A percentile compares a stretch with the other conserved stretches of the same genome.
These are phyloP conservation scores for Coprinellus aureogranulatus DNA, from an alignment of 768 basidiomycete genomes.

Conservation along the genomic window DNA sequence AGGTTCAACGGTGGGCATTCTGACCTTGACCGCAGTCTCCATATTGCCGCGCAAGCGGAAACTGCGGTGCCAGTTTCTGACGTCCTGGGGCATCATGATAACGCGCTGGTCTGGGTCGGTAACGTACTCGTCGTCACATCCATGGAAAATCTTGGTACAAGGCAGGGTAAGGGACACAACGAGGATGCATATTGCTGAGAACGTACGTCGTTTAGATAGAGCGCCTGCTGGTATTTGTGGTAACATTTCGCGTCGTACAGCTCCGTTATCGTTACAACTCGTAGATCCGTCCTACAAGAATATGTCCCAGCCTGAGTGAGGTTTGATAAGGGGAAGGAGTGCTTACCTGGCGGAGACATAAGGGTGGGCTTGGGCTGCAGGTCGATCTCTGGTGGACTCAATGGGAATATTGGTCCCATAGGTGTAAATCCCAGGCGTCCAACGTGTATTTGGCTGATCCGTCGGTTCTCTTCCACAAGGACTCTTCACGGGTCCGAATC, in stretches of 20 bases:
- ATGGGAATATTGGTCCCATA: background rate
- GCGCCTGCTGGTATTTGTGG: too few species aligned
- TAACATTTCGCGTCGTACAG: slow-evolving; percentile 20
- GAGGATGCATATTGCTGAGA: too few species aligned
- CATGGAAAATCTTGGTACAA: too few species aligned
- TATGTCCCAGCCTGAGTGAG: background rate
- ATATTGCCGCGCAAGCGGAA: background rate
- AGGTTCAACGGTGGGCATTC: slow-evolving; percentile 19
- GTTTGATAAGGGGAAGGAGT: background rate
- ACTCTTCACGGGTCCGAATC: slow-evolving; percentile 29
- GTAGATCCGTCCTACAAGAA: slow-evolving; percentile 29
- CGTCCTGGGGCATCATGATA: slow-evolving; percentile 20
- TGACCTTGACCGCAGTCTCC: slow-evolving; percentile 7
- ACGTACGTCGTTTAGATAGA: too few species aligned
- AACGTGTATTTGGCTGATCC: too few species aligned
- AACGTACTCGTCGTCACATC: too few species aligned
- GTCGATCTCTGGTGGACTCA: slow-evolving; percentile 15
- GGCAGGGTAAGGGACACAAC: too few species aligned
- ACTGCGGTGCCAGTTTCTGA: background rate
- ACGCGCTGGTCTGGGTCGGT: slow-evolving; percentile 7
- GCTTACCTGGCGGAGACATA: slow-evolving; percentile 33
- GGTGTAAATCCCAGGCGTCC: background rate
- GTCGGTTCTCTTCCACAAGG: background rate
- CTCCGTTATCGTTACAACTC: slow-evolving; percentile 29
- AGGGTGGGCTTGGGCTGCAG: slow-evolving; percentile 26